These are phyloP conservation scores for Magnusiomyces fungicola DNA, from an alignment of 1,139 yeast species.

Conservation along the genomic window DNA sequence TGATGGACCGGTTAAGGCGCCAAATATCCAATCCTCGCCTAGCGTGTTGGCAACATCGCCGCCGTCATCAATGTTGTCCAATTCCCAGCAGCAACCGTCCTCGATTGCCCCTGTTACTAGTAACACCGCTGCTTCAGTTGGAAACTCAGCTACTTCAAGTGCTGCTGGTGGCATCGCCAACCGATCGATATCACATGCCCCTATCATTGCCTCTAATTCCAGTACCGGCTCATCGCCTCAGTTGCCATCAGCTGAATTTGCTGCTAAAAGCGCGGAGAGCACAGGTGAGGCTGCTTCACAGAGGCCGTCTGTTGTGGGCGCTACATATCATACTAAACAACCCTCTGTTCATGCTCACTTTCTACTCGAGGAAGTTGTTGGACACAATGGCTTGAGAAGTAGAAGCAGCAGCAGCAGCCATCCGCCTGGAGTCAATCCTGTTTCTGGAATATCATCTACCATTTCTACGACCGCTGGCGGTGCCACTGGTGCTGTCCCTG, in stretches of 20 bases:
- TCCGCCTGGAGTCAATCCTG: neutral
- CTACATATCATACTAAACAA: conserved; percentile 41
- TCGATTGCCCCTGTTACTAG: neutral
- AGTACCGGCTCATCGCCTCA: neutral
- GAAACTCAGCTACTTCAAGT: neutral
- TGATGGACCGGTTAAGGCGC: neutral
- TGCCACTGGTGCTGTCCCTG: neutral
- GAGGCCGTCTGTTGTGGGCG: neutral
- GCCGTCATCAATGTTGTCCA: neutral
- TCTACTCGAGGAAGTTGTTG: conserved; percentile 61
- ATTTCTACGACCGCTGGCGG: neutral
- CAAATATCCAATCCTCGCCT: neutral
- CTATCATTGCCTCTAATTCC: neutral
- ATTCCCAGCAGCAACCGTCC: neutral
- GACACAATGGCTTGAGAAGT: conserved; percentile 41
- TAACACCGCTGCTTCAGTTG: neutral
- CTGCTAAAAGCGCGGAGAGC: neutral
- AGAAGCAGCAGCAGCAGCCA: conserved; percentile 34
- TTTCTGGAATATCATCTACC: neutral
- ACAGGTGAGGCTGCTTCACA: neutral
- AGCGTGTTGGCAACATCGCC: neutral
- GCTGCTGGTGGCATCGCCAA: too few relatives aligned
- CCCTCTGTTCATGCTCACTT: conserved; percentile 78
- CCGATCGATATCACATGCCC: neutral
- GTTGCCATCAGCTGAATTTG: neutral